phyloP scores from a whole-genome alignment of 768 basidiomycete genomes.

The Suillus lakei region DNA sequence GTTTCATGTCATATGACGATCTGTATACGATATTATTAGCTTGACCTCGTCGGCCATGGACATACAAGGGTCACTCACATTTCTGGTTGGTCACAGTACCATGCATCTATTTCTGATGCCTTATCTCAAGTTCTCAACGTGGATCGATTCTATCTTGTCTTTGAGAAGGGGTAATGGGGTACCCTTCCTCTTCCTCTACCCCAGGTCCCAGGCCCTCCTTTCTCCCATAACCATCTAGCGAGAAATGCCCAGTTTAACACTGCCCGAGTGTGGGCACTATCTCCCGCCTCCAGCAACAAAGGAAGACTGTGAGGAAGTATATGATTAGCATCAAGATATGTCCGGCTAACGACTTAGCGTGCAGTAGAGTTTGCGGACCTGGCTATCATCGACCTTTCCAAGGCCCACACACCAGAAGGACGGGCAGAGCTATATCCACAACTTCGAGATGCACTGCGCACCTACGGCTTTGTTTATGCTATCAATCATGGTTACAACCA shows the following conservation, averaged over 20 bases:
- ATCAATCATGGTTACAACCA: slow-evolving; percentile 52
- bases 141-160: neutral
- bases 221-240: neutral
- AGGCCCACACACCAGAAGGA: slow-evolving; percentile 11
- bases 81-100: neutral
- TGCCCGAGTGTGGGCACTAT: slow-evolving; percentile 10
- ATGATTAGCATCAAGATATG: neutral
- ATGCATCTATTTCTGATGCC: neutral
- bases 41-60: no score
- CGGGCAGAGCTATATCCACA: slow-evolving; percentile 11
- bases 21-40: no score
- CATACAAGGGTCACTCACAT: neutral
- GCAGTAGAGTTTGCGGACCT: slow-evolving; percentile 13
- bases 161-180: neutral
- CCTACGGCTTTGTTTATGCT: slow-evolving; percentile 50
- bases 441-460: slow-evolving; percentile 10
- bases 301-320: slow-evolving; percentile 5
- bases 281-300: slow-evolving; percentile 8
- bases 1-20: no score
- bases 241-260: slow-evolving; percentile 9
- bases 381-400: slow-evolving; percentile 12
- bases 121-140: slow-evolving; percentile 7
- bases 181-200: neutral
- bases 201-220: neutral
- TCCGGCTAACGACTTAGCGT: neutral